These are phyloP conservation scores for Acacia crassicarpa DNA, from an alignment of 306 rosid genomes.

Conservation along the genomic window DNA sequence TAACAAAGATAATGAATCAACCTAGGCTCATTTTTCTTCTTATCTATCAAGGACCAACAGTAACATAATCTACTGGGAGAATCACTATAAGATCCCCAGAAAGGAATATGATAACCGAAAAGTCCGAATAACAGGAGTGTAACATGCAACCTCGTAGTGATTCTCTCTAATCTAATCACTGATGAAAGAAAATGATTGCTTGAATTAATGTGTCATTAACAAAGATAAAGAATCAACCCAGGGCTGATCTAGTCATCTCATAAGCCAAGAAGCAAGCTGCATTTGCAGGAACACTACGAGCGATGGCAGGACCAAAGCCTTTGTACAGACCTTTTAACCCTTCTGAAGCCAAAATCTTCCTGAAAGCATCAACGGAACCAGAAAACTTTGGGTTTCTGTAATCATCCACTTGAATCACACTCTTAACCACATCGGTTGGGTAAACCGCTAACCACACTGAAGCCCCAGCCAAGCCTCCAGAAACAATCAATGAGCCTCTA, in stretches of 20 bases:
- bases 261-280: conserved; percentile 98
- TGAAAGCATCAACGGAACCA: conserved; percentile 79
- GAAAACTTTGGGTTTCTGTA: conserved; percentile 78
- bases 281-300: conserved; percentile 87
- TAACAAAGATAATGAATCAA: conserved; percentile 28
- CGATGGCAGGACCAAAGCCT: conserved; percentile 98
- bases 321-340: conserved; percentile 83
- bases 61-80: neutral
- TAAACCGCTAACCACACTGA: conserved; percentile 74
- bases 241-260: conserved; percentile 82
- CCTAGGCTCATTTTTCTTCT: conserved; percentile 44
- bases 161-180: neutral
- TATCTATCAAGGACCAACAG: neutral
- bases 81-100: no score
- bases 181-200: conserved; percentile 10
- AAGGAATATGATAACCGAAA: no score
- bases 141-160: no score
- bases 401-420: conserved; percentile 90
- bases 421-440: conserved; percentile 92
- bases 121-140: no score
- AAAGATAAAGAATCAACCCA: conserved; percentile 45
- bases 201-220: conserved; percentile 1
- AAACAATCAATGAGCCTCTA: conserved; percentile 75
- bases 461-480: conserved; percentile 98
- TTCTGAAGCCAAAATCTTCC: conserved; percentile 67